Evolutionary conservation across 371 early-diverging fungal genomes (phyloP).

Genomic region (Conidiobolus incongruus): DNA sequence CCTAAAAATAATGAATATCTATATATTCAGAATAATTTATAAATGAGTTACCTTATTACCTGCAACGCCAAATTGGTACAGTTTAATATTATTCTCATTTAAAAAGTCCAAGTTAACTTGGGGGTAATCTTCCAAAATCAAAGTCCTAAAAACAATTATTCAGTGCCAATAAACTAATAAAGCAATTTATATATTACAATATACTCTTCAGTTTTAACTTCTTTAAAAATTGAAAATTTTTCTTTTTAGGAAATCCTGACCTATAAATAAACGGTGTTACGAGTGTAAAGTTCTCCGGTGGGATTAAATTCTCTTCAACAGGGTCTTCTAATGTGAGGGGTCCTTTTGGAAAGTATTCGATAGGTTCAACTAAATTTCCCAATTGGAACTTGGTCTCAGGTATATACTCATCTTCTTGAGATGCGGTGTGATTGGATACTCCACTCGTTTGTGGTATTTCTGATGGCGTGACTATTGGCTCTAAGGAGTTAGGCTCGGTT

Average conservation of each 20-base stretch:
- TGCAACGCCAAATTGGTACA: constrained; percentile 87
- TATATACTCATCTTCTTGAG: no score
- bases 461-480: no score
- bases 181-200: constrained; percentile 24
- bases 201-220: constrained; percentile 73
- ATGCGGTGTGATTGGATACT: no score
- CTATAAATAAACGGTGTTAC: constrained; percentile 82
- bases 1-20: constrained; percentile 17
- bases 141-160: constrained; percentile 22
- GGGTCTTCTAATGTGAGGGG: no score
- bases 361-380: no score
- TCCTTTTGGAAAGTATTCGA: no score
- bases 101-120: constrained; percentile 76
- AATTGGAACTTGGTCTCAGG: no score
- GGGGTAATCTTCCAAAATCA: constrained; percentile 88
- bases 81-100: constrained; percentile 55
- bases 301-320: constrained; percentile 38
- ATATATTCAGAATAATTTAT: background rate
- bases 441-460: no score
- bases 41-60: constrained; percentile 59
- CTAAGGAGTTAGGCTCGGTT: no score
- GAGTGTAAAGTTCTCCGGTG: constrained; percentile 84
- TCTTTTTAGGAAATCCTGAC: constrained; percentile 64
- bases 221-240: constrained; percentile 74
- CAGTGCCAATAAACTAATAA: background rate